Percentiles rank a stretch among this genome's conserved stretches.
Evolutionary conservation across 2,329 filamentous ascomycete genomes (phyloP).

Genomic region (Aspergillus viridinutans): DNA sequence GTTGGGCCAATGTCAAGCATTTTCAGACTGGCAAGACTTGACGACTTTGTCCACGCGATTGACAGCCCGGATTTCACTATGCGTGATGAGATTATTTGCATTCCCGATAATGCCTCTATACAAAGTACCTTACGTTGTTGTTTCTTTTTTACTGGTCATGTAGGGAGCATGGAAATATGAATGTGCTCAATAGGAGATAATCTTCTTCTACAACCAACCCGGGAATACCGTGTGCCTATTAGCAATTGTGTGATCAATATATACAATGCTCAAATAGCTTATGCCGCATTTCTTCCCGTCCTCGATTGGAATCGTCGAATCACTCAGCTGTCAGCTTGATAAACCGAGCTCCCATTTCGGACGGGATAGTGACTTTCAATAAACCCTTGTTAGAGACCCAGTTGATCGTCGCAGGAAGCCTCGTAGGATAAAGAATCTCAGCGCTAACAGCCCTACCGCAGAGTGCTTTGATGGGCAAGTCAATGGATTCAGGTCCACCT

Average conservation of each 20-base stretch:
- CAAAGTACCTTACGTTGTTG: too few relatives aligned
- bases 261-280: not conserved
- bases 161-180: too few relatives aligned
- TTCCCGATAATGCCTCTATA: too few relatives aligned
- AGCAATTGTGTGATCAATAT: not conserved
- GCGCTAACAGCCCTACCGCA: not conserved
- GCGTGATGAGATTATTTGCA: too few relatives aligned
- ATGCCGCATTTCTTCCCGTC: not conserved
- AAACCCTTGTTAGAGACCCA: constrained; percentile 1
- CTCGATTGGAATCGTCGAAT: not conserved
- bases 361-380: constrained; percentile 2
- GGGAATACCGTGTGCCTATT: too few relatives aligned
- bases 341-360: constrained; percentile 5
- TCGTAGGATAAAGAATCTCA: constrained; percentile 9
- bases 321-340: constrained; percentile 5
- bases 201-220: too few relatives aligned
- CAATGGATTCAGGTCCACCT: constrained; percentile 4
- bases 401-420: not conserved
- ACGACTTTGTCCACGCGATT: too few relatives aligned
- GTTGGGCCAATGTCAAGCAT: too few relatives aligned
- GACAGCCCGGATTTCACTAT: too few relatives aligned
- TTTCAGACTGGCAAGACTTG: too few relatives aligned
- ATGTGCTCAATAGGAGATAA: too few relatives aligned
- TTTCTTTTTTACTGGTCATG: too few relatives aligned
- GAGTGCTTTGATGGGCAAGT: constrained; percentile 4